Percentiles rank a stretch among this genome's conserved stretches.
Conservation (phyloP, 345 rosid species). For the Nasturtium officinale region DNA sequence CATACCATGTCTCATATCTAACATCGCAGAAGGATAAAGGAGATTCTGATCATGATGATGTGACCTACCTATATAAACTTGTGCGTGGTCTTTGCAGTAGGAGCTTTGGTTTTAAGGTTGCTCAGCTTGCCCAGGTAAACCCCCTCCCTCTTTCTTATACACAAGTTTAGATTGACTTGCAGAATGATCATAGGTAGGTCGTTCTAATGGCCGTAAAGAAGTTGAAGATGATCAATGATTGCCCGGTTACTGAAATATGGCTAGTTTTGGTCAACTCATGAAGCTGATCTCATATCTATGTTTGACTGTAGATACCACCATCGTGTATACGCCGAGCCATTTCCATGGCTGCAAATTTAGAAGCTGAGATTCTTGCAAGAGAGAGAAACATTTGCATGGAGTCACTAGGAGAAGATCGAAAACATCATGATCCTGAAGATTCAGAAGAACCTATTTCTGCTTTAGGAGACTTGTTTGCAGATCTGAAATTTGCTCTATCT, state of each 20-base stretch:
- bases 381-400: conserved; percentile 29
- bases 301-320: conserved; percentile 65
- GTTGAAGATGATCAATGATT: background rate
- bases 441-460: conserved; percentile 39
- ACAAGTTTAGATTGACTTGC: background rate
- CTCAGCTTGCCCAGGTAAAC: conserved; percentile 83
- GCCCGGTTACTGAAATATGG: background rate
- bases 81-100: conserved; percentile 75
- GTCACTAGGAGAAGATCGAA: conserved; percentile 23
- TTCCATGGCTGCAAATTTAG: conserved; percentile 72
- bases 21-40: conserved; percentile 48
- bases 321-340: conserved; percentile 67
- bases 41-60: conserved; percentile 56
- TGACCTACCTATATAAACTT: conserved; percentile 88
- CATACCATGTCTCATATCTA: conserved; percentile 89
- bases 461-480: conserved; percentile 50
- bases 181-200: background rate
- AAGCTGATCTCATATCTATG: conserved; percentile 28
- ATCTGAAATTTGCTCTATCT: conserved; percentile 48
- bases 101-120: conserved; percentile 93
- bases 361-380: conserved; percentile 56
- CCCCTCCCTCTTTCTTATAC: conserved; percentile 8
- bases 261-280: background rate
- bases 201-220: background rate
- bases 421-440: conserved; percentile 28